Conservation (phyloP, 2,329 filamentous ascomycete genomes). For the Diaporthe sp. region DNA sequence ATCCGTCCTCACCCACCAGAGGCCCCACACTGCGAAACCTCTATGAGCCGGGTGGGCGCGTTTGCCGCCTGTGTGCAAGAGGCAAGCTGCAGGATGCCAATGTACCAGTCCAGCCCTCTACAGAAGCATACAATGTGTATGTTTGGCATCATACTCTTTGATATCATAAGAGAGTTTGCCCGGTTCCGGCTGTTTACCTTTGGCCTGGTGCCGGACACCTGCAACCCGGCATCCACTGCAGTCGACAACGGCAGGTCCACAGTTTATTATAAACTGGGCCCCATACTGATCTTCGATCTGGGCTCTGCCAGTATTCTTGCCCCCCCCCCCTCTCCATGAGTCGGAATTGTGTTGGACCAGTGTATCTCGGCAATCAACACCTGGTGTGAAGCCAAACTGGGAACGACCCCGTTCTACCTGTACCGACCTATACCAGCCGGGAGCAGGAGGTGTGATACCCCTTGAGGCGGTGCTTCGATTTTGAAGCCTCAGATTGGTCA, state of each 20-base stretch:
- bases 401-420: background rate
- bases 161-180: background rate
- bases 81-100: slow-evolving; percentile 3
- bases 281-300: background rate
- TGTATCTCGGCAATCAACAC: background rate
- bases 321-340: background rate
- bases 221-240: background rate
- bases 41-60: background rate
- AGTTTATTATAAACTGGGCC: background rate
- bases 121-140: background rate
- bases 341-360: background rate
- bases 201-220: background rate
- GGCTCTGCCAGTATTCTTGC: too few relatives aligned
- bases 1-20: background rate
- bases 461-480: background rate
- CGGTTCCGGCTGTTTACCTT: background rate
- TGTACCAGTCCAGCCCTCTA: background rate
- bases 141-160: background rate
- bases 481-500: slow-evolving; percentile 16
- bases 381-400: too few relatives aligned
- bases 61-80: background rate
- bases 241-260: background rate
- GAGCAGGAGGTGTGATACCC: background rate
- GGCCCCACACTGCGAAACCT: background rate
- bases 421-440: background rate